A percentile compares a stretch with the other conserved stretches of the same genome.
These are phyloP conservation scores for Podila minutissima DNA, from an alignment of 192 early-diverging fungal species.

Conservation along the genomic window DNA sequence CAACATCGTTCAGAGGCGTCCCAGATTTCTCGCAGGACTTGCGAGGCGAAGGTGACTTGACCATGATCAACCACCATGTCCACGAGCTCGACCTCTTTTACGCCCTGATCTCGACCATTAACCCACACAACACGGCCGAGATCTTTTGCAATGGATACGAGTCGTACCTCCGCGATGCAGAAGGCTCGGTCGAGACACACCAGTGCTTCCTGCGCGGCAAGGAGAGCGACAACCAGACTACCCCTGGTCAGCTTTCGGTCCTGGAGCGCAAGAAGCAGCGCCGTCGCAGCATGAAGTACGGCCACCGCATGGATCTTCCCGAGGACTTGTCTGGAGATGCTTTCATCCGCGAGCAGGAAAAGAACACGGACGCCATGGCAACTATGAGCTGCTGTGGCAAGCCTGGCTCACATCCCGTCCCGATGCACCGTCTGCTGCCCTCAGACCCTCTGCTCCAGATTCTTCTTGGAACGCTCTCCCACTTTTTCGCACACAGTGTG, in stretches of 20 bases:
- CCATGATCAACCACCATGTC: slow-evolving; percentile 63
- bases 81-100: slow-evolving; percentile 69
- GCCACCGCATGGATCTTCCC: slow-evolving; percentile 51
- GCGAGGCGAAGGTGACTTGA: slow-evolving; percentile 16
- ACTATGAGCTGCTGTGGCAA: slow-evolving; percentile 25
- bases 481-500: slow-evolving; percentile 88
- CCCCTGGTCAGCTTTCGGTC: slow-evolving; percentile 30
- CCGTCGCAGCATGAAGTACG: slow-evolving; percentile 63
- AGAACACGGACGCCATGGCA: slow-evolving; percentile 33
- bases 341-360: slow-evolving; percentile 26
- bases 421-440: slow-evolving; percentile 60
- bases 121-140: slow-evolving; percentile 59
- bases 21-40: slow-evolving; percentile 21
- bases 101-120: slow-evolving; percentile 63
- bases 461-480: slow-evolving; percentile 70
- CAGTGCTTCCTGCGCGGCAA: slow-evolving; percentile 59
- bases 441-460: slow-evolving; percentile 75
- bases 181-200: slow-evolving; percentile 57
- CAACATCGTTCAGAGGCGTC: slow-evolving; percentile 51
- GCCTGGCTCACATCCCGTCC: slow-evolving; percentile 17
- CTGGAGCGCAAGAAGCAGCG: slow-evolving; percentile 49
- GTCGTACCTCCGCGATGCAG: slow-evolving; percentile 63
- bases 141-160: slow-evolving; percentile 66
- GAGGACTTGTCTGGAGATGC: slow-evolving; percentile 32
- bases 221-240: slow-evolving; percentile 29